Evolutionary conservation across 176 grass and related monocot genomes (phyloP).

Genomic region (Neostapfia colusana): DNA sequence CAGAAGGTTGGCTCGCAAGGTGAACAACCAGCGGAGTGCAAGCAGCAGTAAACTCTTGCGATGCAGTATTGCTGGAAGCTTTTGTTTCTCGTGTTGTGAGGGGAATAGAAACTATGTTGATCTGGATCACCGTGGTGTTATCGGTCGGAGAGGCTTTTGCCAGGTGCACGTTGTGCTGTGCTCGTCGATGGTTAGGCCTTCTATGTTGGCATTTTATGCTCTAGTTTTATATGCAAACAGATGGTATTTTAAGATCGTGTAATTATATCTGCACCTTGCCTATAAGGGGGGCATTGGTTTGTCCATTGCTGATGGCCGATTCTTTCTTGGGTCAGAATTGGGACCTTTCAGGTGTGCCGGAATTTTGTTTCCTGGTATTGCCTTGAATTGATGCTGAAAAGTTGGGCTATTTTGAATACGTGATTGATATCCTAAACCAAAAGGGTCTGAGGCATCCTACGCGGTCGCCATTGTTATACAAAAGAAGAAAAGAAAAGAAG

Average conservation of each 20-base stretch:
- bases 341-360: not conserved
- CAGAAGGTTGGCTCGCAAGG: constrained; percentile 49
- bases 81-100: not conserved
- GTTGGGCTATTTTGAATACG: no score
- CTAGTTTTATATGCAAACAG: constrained; percentile 27
- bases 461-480: no score
- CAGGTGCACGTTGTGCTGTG: not conserved
- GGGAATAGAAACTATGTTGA: constrained; percentile 5
- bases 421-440: no score
- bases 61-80: not conserved
- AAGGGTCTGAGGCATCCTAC: no score
- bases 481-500: no score
- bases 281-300: not conserved
- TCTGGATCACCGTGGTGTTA: not conserved
- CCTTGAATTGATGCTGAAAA: not conserved
- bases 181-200: constrained; percentile 6
- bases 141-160: not conserved
- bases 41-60: constrained; percentile 67
- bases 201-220: constrained; percentile 33
- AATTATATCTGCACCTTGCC: constrained; percentile 33
- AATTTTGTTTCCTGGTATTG: not conserved
- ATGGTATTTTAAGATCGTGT: constrained; percentile 41
- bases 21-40: constrained; percentile 82
- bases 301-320: not conserved
- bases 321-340: not conserved